phyloP scores from a whole-genome alignment of 2,329 filamentous ascomycete species.

The Xylaria sp. region DNA sequence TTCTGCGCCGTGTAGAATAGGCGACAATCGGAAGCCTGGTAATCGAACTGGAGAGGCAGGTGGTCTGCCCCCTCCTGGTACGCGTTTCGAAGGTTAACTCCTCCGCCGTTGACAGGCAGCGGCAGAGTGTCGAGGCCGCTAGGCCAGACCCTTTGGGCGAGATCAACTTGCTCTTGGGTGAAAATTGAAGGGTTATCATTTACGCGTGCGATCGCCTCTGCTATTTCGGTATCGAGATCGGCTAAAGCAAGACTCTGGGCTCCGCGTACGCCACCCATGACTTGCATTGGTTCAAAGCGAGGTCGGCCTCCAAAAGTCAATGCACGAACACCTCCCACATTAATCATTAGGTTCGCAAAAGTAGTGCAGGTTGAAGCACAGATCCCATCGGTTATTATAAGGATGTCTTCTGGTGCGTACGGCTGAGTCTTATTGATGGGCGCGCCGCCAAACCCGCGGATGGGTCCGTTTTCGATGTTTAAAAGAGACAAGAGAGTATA shows the following conservation, averaged over 20 bases:
- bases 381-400: constrained; percentile 19
- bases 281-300: constrained; percentile 19
- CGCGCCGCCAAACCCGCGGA: constrained; percentile 5
- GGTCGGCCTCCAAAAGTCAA: constrained; percentile 16
- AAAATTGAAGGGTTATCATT: not conserved
- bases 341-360: constrained; percentile 18
- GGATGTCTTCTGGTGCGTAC: constrained; percentile 11
- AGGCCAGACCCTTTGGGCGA: not conserved
- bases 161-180: not conserved
- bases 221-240: not conserved
- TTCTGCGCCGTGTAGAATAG: constrained; percentile 54
- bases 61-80: constrained; percentile 7
- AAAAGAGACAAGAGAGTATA: not conserved
- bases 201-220: not conserved
- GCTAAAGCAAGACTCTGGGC: not conserved
- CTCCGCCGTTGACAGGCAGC: not conserved
- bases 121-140: not conserved
- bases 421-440: constrained; percentile 12
- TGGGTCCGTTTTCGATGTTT: not conserved
- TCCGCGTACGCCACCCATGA: constrained; percentile 17
- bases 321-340: constrained; percentile 2
- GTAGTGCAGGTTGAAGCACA: constrained; percentile 19
- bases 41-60: constrained; percentile 22
- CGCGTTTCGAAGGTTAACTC: constrained; percentile 16
- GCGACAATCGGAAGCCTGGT: constrained; percentile 47